Evolutionary conservation across 176 grass and related monocot genomes (phyloP).

Genomic region (Oryza coarctata): DNA sequence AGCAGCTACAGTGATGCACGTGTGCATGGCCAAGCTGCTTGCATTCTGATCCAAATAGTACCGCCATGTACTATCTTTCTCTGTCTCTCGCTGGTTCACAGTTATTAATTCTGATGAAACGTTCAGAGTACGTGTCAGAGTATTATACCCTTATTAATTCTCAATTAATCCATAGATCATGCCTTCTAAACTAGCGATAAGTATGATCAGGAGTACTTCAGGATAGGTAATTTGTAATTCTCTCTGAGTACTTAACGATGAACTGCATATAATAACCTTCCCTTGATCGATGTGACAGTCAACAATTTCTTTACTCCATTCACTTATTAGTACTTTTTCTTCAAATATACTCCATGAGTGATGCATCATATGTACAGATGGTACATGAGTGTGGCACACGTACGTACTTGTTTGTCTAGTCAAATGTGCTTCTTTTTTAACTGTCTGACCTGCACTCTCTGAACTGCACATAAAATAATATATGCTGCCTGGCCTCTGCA

Average conservation of each 20-base stretch:
- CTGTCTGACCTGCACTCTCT: slow-evolving; percentile 42
- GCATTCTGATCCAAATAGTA: slow-evolving; percentile 18
- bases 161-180: slow-evolving; percentile 30
- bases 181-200: neutral
- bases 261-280: slow-evolving; percentile 42
- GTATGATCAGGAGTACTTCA: slow-evolving; percentile 38
- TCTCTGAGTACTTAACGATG: neutral
- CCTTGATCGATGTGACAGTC: neutral
- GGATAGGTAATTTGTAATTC: slow-evolving; percentile 43
- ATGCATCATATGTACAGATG: too few species aligned
- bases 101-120: slow-evolving; percentile 32
- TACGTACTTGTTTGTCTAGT: slow-evolving; percentile 30
- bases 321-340: neutral
- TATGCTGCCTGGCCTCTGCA: slow-evolving; percentile 18
- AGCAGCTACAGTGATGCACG: slow-evolving; percentile 27
- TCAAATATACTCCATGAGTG: neutral
- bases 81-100: neutral
- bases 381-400: too few species aligned
- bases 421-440: slow-evolving; percentile 33
- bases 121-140: slow-evolving; percentile 20
- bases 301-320: neutral
- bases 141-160: neutral
- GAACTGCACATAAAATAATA: slow-evolving; percentile 61
- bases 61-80: slow-evolving; percentile 10
- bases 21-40: neutral